Evolutionary conservation across 352 stramenopile genomes (phyloP).

Genomic region (Phytophthora ramorum): DNA sequence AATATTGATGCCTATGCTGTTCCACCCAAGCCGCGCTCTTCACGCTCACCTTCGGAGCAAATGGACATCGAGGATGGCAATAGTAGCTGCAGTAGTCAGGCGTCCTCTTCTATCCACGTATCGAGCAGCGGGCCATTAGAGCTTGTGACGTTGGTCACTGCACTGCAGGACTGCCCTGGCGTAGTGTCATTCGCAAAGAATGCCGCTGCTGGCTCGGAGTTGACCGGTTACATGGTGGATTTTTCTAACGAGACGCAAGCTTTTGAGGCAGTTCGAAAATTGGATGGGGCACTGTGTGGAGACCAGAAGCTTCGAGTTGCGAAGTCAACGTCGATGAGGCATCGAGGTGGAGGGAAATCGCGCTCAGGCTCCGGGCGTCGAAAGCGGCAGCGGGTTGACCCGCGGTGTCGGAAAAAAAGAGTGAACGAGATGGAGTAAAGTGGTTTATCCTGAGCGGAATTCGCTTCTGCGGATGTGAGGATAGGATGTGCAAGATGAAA

Average conservation of each 20-base stretch:
- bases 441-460: background rate
- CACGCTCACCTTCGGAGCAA: constrained; percentile 25
- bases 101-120: constrained; percentile 47
- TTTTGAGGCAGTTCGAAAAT: constrained; percentile 43
- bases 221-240: constrained; percentile 55
- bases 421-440: constrained; percentile 1
- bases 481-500: constrained; percentile 1
- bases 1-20: constrained; percentile 4
- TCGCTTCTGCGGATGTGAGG: background rate
- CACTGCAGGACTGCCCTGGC: constrained; percentile 54
- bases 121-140: constrained; percentile 61
- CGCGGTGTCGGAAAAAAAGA: constrained; percentile 49
- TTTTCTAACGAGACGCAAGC: constrained; percentile 56
- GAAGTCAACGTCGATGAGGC: constrained; percentile 24
- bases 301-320: constrained; percentile 58
- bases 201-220: constrained; percentile 20
- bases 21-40: constrained; percentile 21
- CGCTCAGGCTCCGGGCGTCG: constrained; percentile 54
- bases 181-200: constrained; percentile 66
- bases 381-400: constrained; percentile 76
- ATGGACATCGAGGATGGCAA: constrained; percentile 32
- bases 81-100: constrained; percentile 35
- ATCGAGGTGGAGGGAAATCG: constrained; percentile 32
- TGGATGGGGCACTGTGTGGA: constrained; percentile 64
- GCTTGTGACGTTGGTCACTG: constrained; percentile 50